Percentiles rank a stretch among this genome's conserved stretches.
Conservation (phyloP, 2,329 filamentous ascomycete genomes). For the Colletotrichum coccodes region DNA sequence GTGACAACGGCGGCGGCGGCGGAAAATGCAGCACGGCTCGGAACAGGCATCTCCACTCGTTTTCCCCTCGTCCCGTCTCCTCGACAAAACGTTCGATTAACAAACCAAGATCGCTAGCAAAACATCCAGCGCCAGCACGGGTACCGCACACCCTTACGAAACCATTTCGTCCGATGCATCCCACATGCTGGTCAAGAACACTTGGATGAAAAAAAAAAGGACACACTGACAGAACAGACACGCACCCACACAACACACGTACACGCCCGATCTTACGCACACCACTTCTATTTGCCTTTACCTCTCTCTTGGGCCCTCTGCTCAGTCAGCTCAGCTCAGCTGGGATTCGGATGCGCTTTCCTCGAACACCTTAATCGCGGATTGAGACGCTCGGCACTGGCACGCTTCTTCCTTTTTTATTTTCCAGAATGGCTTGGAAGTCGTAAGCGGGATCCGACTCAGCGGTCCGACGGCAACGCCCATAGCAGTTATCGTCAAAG, state of each 20-base stretch:
- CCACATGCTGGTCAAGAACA: background rate
- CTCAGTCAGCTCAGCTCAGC: slow-evolving; percentile 9
- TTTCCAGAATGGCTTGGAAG: slow-evolving; percentile 29
- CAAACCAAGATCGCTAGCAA: background rate
- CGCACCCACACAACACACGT: background rate
- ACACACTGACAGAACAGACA: slow-evolving; percentile 16
- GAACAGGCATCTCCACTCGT: slow-evolving; percentile 2
- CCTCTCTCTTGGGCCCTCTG: slow-evolving; percentile 14
- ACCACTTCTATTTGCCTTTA: too few relatives aligned
- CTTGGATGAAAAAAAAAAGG: background rate
- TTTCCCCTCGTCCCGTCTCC: background rate
- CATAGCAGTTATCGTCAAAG: background rate
- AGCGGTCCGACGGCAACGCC: slow-evolving; percentile 16
- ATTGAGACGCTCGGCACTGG: background rate
- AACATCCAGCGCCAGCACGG: slow-evolving; percentile 9
- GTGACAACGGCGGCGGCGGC: background rate
- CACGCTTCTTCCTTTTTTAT: background rate
- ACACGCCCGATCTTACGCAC: background rate
- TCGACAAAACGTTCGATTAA: background rate
- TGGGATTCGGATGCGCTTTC: background rate
- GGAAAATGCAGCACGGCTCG: background rate
- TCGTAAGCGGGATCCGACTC: slow-evolving; percentile 5
- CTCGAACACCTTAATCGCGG: slow-evolving; percentile 3
- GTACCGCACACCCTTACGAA: background rate
- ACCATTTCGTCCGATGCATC: slow-evolving; percentile 18